phyloP scores from a whole-genome alignment of 2,329 filamentous ascomycete genomes.

The Aspergillus pseudonomiae region DNA sequence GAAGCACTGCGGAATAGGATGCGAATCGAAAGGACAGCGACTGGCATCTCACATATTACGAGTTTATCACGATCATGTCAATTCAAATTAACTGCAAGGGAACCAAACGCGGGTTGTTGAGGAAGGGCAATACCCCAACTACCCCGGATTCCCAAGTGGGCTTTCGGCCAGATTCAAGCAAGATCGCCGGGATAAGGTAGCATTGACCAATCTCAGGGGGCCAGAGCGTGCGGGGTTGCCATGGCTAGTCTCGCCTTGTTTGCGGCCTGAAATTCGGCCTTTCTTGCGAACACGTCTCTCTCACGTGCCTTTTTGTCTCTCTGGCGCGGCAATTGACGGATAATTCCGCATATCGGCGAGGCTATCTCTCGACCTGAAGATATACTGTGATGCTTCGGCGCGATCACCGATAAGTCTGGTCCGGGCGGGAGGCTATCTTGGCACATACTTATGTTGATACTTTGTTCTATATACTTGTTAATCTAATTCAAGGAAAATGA shows the following conservation, averaged over 20 bases:
- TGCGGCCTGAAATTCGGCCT: neutral
- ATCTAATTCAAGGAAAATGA: no score
- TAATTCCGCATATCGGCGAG: no score
- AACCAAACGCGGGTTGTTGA: neutral
- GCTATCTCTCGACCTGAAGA: no score
- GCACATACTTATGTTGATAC: no score
- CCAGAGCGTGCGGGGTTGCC: neutral
- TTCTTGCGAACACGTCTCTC: neutral
- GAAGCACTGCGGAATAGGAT: no score
- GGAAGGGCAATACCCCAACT: neutral
- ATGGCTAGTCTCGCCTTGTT: neutral
- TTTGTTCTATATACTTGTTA: no score
- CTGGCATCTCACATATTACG: rapidly evolving
- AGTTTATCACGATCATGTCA: neutral
- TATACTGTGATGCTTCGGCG: no score
- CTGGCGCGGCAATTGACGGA: neutral
- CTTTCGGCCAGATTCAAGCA: neutral
- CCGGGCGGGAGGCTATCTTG: no score
- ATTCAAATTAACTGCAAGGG: neutral
- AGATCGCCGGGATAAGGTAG: neutral
- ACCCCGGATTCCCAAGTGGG: neutral
- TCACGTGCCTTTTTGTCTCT: neutral
- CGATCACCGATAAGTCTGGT: no score
- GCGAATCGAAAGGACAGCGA: neutral
- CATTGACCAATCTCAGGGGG: neutral